Base-by-base conservation (phyloP, 257 asterid species). In the Salvia miltiorrhiza region DNA sequence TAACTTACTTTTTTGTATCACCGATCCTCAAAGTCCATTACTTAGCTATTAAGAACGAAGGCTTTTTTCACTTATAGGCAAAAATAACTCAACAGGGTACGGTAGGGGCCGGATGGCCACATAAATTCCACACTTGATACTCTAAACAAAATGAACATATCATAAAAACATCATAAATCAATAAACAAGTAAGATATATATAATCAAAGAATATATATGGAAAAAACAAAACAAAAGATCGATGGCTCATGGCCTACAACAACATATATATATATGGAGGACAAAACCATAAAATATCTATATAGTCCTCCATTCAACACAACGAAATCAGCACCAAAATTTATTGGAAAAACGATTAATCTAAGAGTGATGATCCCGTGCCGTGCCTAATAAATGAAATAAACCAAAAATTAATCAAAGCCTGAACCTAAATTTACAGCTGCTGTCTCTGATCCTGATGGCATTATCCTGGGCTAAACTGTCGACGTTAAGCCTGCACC, bases 381-480 rank as follows among this genome's bases (percentile, higher is more conserved):
- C 5, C 23, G n/a, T n/a, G n/a, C n/a, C n/a, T n/a, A n/a, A n/a
- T n/a, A n/a, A n/a, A n/a, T n/a, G n/a, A 8, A 40, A 19, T 14
- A 16, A 16, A 70, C 16, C 3, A 65, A 12, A 16, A 4, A 52
- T 56, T 45, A n/a, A 45, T 81, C 80, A 90, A 77, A 92, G 77
- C 80, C 95, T 85, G 52, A 94, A 89, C 80, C 95, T 82, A 64
- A 91, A 85, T 44, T 76, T 89, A 72, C 99, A 94, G 4, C 82
- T 77, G 45, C 89, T 87, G 37, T 84, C 57, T 44, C 88, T 84
- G 62, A 94, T 83, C 67, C 97, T 85, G 56, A 91, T 80, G 1
- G 17, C 75, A 70, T 83, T 80, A 63, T 85, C 81, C n/a, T 37
- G 54, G 12, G 74, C 10, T 11, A 91, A 75, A 37, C 89, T 86